phyloP scores from a whole-genome alignment of 176 grass and related monocot species.

The Raddia distichophylla region DNA sequence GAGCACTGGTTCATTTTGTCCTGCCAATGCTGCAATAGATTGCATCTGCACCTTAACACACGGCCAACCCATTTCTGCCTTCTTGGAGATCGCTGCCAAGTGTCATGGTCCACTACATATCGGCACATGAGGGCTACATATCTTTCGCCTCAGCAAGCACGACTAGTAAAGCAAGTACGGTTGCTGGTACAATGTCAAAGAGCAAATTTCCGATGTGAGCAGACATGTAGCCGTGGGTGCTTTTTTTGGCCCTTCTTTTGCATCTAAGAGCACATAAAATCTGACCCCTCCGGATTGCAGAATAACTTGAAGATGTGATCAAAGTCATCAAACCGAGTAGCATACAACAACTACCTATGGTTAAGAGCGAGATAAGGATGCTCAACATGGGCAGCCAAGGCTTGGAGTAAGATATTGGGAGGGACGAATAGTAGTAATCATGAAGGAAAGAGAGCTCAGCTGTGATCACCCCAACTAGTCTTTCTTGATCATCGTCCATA shows the following conservation, averaged over 20 bases:
- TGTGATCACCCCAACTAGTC: background rate
- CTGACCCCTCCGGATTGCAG: too few relatives aligned
- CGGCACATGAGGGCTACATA: background rate
- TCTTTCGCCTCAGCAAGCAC: background rate
- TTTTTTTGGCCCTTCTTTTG: too few relatives aligned
- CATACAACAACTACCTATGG: too few relatives aligned
- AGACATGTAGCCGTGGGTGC: too few relatives aligned
- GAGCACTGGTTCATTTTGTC: slow-evolving; percentile 23
- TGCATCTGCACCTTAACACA: background rate
- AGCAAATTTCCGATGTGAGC: background rate
- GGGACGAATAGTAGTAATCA: slow-evolving; percentile 31
- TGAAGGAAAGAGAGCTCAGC: slow-evolving; percentile 27
- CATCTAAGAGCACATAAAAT: too few relatives aligned
- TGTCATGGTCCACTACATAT: background rate
- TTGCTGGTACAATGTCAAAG: background rate
- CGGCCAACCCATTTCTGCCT: background rate
- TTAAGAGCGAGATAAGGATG: background rate
- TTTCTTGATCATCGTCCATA: background rate
- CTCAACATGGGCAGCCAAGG: background rate
- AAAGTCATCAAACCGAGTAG: too few relatives aligned
- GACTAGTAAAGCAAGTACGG: background rate
- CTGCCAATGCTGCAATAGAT: background rate
- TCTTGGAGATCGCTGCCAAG: background rate
- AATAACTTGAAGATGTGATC: too few relatives aligned
- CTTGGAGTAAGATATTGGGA: background rate